Percentiles rank a stretch among this genome's conserved stretches.
Conservation (phyloP, 495 filamentous ascomycete genomes). For the Apiosordaria backusii region DNA sequence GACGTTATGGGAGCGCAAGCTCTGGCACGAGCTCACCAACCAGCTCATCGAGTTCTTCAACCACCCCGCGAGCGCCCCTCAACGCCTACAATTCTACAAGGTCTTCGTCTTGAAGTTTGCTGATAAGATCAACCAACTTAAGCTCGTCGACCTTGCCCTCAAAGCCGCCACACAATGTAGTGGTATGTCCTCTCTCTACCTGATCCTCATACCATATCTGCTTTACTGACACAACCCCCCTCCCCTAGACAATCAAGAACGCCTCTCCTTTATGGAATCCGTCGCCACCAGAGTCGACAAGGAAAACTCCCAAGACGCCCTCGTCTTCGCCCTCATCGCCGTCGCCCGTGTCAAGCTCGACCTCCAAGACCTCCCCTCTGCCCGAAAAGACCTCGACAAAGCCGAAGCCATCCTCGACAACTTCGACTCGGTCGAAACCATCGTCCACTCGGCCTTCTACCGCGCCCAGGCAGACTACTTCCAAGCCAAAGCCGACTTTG, state of each 20-base stretch:
- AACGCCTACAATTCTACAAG: slow-evolving; percentile 86
- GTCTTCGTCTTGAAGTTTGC: slow-evolving; percentile 93
- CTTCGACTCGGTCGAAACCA: slow-evolving; percentile 93
- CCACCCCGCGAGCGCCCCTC: slow-evolving; percentile 69
- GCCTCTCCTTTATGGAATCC: slow-evolving; percentile 77
- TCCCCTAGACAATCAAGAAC: slow-evolving; percentile 73
- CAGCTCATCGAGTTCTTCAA: slow-evolving; percentile 86
- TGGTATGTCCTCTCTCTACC: slow-evolving; percentile 49
- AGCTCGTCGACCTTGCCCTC: slow-evolving; percentile 86
- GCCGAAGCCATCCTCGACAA: slow-evolving; percentile 83
- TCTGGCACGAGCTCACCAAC: slow-evolving; percentile 99
- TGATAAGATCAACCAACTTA: slow-evolving; percentile 97
- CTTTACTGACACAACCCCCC: background rate
- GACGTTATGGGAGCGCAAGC: slow-evolving; percentile 95
- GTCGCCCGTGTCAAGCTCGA: slow-evolving; percentile 85
- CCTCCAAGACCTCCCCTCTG: slow-evolving; percentile 67
- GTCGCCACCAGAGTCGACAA: slow-evolving; percentile 87
- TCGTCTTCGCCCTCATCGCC: slow-evolving; percentile 87
- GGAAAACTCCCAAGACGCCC: slow-evolving; percentile 90
- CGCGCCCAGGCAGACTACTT: slow-evolving; percentile 92
- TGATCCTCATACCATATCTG: slow-evolving; percentile 13
- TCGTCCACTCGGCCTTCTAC: slow-evolving; percentile 97
- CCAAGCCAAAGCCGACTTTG: slow-evolving; percentile 88
- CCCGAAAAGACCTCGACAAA: slow-evolving; percentile 79
- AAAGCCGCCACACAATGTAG: slow-evolving; percentile 80